Conservation (phyloP, 768 basidiomycete species). For the Boletus rex-veris region DNA sequence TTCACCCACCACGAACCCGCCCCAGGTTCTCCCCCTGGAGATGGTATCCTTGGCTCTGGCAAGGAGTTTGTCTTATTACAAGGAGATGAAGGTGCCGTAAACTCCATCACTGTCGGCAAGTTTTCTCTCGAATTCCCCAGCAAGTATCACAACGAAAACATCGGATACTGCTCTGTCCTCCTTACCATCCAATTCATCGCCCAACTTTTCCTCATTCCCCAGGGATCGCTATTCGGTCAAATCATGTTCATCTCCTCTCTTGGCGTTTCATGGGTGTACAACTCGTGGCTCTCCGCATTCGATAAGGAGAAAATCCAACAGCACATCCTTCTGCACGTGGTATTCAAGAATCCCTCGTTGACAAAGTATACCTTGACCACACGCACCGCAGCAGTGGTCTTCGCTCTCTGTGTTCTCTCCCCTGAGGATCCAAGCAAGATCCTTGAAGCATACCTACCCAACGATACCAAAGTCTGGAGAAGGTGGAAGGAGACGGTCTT, state of each 20-base stretch:
- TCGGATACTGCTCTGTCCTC: slow-evolving; percentile 18
- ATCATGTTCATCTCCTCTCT: slow-evolving; percentile 28
- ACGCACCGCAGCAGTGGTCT: slow-evolving; percentile 2
- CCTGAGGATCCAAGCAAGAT: slow-evolving; percentile 7
- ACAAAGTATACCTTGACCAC: slow-evolving; percentile 3
- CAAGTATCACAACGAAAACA: background rate
- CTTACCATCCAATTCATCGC: slow-evolving; percentile 24
- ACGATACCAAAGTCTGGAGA: slow-evolving; percentile 9
- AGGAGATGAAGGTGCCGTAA: slow-evolving; percentile 17
- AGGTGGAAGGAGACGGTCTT: slow-evolving; percentile 3
- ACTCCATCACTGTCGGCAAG: slow-evolving; percentile 23
- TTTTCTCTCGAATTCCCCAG: slow-evolving; percentile 6
- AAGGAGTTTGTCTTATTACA: slow-evolving; percentile 4
- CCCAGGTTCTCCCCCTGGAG: slow-evolving; percentile 17
- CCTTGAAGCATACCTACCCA: slow-evolving; percentile 7
- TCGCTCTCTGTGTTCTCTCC: slow-evolving; percentile 3
- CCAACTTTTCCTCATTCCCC: slow-evolving; percentile 29
- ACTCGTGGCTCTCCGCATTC: slow-evolving; percentile 27
- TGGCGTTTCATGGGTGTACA: slow-evolving; percentile 28
- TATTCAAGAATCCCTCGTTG: background rate
- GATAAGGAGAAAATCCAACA: slow-evolving; percentile 25
- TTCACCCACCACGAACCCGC: slow-evolving; percentile 18
- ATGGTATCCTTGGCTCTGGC: slow-evolving; percentile 20
- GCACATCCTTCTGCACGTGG: slow-evolving; percentile 1
- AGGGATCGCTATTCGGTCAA: slow-evolving; percentile 28